These are phyloP conservation scores for Camellia oleifera DNA, from an alignment of 179 eudicot species.

Conservation along the genomic window DNA sequence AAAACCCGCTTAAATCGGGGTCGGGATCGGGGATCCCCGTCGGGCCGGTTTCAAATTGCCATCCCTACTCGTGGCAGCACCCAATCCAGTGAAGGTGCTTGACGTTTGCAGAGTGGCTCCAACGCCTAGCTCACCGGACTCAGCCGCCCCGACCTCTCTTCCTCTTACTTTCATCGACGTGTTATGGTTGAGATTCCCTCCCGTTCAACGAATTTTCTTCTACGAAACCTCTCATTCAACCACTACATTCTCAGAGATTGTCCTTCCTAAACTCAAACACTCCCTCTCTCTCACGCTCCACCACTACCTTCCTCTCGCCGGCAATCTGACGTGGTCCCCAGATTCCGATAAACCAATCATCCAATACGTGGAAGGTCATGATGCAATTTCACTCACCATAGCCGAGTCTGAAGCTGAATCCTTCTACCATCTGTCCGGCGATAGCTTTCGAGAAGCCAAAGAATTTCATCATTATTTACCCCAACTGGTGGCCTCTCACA, in stretches of 20 bases:
- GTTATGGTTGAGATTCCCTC: slow-evolving; percentile 44
- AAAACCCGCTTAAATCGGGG: no score
- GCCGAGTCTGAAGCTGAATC: slow-evolving; percentile 26
- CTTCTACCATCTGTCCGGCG: slow-evolving; percentile 27
- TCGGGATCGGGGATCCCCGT: no score
- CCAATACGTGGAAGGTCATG: slow-evolving; percentile 19
- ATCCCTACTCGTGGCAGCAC: no score
- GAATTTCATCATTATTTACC: slow-evolving; percentile 10
- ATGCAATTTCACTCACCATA: slow-evolving; percentile 30
- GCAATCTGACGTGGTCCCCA: slow-evolving; percentile 15
- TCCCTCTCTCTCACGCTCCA: slow-evolving; percentile 60
- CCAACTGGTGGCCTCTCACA: slow-evolving; percentile 15
- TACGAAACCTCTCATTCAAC: slow-evolving; percentile 26
- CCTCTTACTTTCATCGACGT: slow-evolving; percentile 62
- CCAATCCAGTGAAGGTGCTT: slow-evolving; percentile 12
- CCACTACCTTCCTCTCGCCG: slow-evolving; percentile 38
- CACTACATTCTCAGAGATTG: slow-evolving; percentile 19
- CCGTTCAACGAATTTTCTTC: slow-evolving; percentile 54
- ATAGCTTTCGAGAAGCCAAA: slow-evolving; percentile 12
- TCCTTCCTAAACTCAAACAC: slow-evolving; percentile 42
- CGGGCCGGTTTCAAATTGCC: no score
- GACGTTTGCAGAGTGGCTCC: slow-evolving; percentile 37
- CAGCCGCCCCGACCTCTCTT: slow-evolving; percentile 17
- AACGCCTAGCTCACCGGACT: slow-evolving; percentile 11
- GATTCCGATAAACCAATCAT: slow-evolving; percentile 9